phyloP scores from a whole-genome alignment of 139 green algal genomes.

The Asterochloris erici region DNA sequence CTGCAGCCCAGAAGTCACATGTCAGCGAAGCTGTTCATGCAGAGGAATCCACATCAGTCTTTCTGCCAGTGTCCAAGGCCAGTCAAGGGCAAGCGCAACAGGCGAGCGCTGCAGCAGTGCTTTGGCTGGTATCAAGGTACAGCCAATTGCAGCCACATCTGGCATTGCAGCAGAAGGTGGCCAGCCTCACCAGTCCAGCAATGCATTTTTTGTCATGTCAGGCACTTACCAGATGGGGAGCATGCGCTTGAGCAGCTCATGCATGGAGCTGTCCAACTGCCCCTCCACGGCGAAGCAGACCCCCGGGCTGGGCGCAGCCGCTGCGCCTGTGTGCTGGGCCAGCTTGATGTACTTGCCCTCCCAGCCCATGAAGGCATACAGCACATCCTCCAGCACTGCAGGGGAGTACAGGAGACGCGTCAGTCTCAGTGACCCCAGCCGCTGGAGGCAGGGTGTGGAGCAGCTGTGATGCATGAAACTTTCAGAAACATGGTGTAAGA shows the following conservation, averaged over 20 bases:
- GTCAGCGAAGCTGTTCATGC: neutral
- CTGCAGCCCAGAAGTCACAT: conserved; percentile 32
- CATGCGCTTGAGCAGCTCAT: conserved; percentile 67
- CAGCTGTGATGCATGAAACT: neutral
- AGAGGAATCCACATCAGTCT: neutral
- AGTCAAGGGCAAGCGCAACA: too few relatives aligned
- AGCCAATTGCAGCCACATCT: too few relatives aligned
- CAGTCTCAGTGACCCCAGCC: neutral
- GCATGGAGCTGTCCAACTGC: conserved; percentile 51
- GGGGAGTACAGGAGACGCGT: neutral
- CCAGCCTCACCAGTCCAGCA: too few relatives aligned
- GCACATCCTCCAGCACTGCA: conserved; percentile 80
- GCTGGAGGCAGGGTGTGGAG: neutral
- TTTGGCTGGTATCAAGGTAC: too few relatives aligned
- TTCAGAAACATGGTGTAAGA: neutral
- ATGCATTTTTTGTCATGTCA: neutral
- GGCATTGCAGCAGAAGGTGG: too few relatives aligned
- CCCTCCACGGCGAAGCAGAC: conserved; percentile 42
- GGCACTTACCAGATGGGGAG: conserved; percentile 71
- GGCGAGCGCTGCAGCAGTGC: too few relatives aligned
- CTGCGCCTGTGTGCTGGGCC: neutral
- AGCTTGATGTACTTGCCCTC: conserved; percentile 35
- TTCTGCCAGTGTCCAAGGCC: too few relatives aligned
- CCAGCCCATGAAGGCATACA: conserved; percentile 77
- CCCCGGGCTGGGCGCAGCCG: neutral